These are phyloP conservation scores for Penicillium sp. DNA, from an alignment of 2,329 filamentous ascomycete genomes.

Conservation along the genomic window DNA sequence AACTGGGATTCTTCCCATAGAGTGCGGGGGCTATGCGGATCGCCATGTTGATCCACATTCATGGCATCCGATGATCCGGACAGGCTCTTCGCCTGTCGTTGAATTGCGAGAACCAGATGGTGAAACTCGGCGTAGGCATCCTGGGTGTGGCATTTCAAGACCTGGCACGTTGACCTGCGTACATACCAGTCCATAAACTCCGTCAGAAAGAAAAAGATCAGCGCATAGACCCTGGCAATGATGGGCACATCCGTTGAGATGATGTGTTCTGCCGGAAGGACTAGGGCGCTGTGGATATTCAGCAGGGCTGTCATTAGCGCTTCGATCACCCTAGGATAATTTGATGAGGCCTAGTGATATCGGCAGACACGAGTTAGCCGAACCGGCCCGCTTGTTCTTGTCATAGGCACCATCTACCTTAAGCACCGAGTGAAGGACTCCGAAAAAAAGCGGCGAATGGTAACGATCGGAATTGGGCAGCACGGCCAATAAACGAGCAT, in stretches of 20 bases:
- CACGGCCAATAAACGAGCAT: slow-evolving; percentile 23
- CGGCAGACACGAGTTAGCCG: not conserved
- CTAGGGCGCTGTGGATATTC: slow-evolving; percentile 31
- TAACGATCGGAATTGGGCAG: slow-evolving; percentile 28
- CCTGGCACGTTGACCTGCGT: slow-evolving; percentile 29
- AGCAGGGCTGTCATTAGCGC: slow-evolving; percentile 30
- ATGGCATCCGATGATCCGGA: slow-evolving; percentile 17
- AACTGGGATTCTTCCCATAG: slow-evolving; percentile 31
- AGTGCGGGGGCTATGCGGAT: slow-evolving; percentile 20
- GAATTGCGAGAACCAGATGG: slow-evolving; percentile 29
- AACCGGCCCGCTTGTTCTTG: not conserved
- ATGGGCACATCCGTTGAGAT: slow-evolving; percentile 13
- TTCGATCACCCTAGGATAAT: slow-evolving; percentile 33
- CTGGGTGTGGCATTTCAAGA: slow-evolving; percentile 33
- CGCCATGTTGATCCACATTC: slow-evolving; percentile 24
- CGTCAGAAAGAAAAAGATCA: slow-evolving; percentile 34
- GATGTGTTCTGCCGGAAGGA: slow-evolving; percentile 12
- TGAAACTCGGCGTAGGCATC: slow-evolving; percentile 33
- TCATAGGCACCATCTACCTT: slow-evolving; percentile 23
- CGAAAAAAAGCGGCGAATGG: slow-evolving; percentile 31
- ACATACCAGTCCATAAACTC: slow-evolving; percentile 39
- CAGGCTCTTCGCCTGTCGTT: slow-evolving; percentile 21
- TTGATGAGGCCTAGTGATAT: slow-evolving; percentile 29
- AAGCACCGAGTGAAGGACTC: slow-evolving; percentile 33
- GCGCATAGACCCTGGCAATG: slow-evolving; percentile 31